Evolutionary conservation across 1,284 basidiomycete species (phyloP).

Genomic region (Volvariella surrecta): DNA sequence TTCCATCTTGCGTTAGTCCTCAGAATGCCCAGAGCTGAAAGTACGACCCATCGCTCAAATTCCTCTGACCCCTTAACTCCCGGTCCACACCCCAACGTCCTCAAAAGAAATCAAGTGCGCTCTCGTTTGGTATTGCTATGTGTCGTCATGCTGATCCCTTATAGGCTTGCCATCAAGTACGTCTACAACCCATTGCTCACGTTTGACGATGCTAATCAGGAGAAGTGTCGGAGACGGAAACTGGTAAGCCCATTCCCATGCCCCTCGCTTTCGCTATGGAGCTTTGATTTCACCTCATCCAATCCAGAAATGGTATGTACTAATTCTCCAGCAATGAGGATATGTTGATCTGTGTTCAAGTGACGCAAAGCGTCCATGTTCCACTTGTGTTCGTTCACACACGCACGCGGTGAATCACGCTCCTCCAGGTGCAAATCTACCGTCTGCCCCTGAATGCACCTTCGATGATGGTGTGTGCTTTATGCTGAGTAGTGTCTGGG

Average conservation of each 20-base stretch:
- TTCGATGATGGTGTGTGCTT: conserved; percentile 49
- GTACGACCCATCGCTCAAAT: conserved; percentile 13
- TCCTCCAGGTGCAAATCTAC: conserved; percentile 40
- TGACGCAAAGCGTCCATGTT: conserved; percentile 63
- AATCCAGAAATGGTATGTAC: conserved; percentile 52
- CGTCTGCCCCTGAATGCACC: conserved; percentile 53
- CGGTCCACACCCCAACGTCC: conserved; percentile 35
- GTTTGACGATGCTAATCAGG: conserved; percentile 8
- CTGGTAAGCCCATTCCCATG: conserved; percentile 41
- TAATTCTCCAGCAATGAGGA: not conserved
- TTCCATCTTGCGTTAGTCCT: too few species aligned
- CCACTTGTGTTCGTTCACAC: conserved; percentile 61
- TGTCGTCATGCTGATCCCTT: conserved; percentile 5
- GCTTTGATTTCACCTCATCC: conserved; percentile 5
- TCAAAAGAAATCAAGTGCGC: conserved; percentile 52
- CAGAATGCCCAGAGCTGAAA: conserved; percentile 15
- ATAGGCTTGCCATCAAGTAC: conserved; percentile 42
- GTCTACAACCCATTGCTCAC: conserved; percentile 19
- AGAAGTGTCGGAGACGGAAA: conserved; percentile 60
- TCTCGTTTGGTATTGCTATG: not conserved
- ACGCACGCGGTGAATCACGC: conserved; percentile 52
- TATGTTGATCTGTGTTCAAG: conserved; percentile 22
- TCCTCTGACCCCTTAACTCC: conserved; percentile 21
- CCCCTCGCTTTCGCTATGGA: conserved; percentile 3
- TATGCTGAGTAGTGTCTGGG: not conserved